A percentile compares a stretch with the other conserved stretches of the same genome.
Conservation (phyloP, 2,329 filamentous ascomycete genomes). For the Paracamarosporium sp. region DNA sequence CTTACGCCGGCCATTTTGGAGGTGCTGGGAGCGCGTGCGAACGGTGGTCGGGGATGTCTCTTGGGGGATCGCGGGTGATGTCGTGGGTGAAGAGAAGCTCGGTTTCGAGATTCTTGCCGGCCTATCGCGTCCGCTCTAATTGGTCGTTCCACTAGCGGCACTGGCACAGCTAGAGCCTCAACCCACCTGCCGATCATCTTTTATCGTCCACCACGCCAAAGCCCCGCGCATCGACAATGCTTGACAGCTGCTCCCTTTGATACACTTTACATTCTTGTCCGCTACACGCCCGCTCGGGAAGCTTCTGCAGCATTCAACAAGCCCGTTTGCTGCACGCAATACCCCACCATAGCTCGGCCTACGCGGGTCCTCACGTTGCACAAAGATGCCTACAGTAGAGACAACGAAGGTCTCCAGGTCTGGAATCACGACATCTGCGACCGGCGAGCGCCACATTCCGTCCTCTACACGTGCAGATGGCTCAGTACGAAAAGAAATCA, state of each 20-base stretch:
- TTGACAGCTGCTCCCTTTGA: neutral
- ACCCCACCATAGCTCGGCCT: slow-evolving; percentile 8
- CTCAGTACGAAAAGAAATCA: slow-evolving; percentile 90
- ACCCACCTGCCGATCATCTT: slow-evolving; percentile 4
- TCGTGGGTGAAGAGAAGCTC: slow-evolving; percentile 25
- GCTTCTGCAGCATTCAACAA: neutral
- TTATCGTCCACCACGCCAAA: slow-evolving; percentile 2
- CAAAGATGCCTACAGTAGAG: slow-evolving; percentile 41
- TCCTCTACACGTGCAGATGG: slow-evolving; percentile 87
- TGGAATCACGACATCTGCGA: slow-evolving; percentile 72
- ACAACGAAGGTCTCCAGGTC: slow-evolving; percentile 47
- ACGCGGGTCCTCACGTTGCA: neutral
- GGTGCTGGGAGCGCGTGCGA: slow-evolving; percentile 24
- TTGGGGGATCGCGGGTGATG: slow-evolving; percentile 32
- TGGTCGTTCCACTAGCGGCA: slow-evolving; percentile 22
- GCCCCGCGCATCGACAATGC: neutral
- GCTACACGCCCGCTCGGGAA: neutral
- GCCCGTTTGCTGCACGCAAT: neutral
- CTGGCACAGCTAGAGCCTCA: neutral
- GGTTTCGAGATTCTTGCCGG: slow-evolving; percentile 26
- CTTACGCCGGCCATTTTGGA: slow-evolving; percentile 68
- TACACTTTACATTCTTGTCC: neutral
- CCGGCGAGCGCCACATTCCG: slow-evolving; percentile 87
- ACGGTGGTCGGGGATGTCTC: slow-evolving; percentile 29
- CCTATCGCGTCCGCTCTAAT: slow-evolving; percentile 32